Evolutionary conservation across 768 basidiomycete genomes (phyloP).

Genomic region (Boletus reticuloceps): DNA sequence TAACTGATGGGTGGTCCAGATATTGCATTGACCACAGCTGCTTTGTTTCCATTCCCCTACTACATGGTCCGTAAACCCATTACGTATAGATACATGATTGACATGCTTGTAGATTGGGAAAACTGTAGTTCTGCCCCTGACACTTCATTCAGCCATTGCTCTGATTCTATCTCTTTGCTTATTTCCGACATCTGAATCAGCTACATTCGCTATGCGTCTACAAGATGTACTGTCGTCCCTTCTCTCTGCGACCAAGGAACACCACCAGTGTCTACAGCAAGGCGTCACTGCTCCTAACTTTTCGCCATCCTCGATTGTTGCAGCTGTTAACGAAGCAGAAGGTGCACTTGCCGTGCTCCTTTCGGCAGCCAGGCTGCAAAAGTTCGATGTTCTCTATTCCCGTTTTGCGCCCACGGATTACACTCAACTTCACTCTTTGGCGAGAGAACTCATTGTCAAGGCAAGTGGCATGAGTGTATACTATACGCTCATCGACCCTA

Average conservation of each 20-base stretch:
- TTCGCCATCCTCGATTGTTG: constrained; percentile 31
- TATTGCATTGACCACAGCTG: constrained; percentile 55
- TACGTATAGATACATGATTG: not conserved
- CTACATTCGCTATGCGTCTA: constrained; percentile 53
- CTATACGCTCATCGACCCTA: constrained; percentile 61
- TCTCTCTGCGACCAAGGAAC: constrained; percentile 41
- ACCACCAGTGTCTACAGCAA: constrained; percentile 44
- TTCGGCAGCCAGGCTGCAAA: constrained; percentile 50
- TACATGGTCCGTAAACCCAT: constrained; percentile 41
- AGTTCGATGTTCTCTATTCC: constrained; percentile 56
- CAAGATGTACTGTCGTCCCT: constrained; percentile 49
- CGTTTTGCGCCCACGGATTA: constrained; percentile 61
- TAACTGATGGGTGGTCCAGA: constrained; percentile 36
- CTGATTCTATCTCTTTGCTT: constrained; percentile 50
- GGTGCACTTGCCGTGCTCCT: constrained; percentile 48
- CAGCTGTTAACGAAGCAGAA: constrained; percentile 41
- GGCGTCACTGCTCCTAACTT: constrained; percentile 36
- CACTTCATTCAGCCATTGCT: constrained; percentile 56
- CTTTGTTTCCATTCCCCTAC: constrained; percentile 62
- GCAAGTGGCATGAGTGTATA: constrained; percentile 61
- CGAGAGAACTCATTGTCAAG: constrained; percentile 51
- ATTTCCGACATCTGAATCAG: constrained; percentile 63
- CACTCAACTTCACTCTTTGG: constrained; percentile 45
- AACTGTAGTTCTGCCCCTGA: constrained; percentile 53
- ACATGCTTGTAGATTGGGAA: constrained; percentile 44